Percentiles rank a stretch among this genome's conserved stretches.
phyloP scores from a whole-genome alignment of 1,139 yeast genomes.

The Candida buenavistaensis region DNA sequence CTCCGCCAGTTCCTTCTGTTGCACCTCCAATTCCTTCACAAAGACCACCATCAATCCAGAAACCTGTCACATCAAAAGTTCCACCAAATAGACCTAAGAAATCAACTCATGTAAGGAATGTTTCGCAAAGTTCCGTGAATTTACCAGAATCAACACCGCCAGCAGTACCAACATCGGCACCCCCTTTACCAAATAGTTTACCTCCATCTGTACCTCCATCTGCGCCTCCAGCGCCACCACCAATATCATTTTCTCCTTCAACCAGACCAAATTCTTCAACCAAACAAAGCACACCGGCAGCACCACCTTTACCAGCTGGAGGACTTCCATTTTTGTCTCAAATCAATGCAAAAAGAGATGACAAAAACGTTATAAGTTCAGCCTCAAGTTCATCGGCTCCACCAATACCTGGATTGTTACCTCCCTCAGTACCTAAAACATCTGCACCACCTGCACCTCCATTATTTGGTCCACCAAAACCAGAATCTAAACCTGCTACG shows the following conservation, averaged over 20 bases:
- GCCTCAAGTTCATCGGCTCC: conserved; percentile 10
- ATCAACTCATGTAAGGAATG: conserved; percentile 29
- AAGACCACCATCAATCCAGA: conserved; percentile 19
- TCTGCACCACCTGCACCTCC: conserved; percentile 14
- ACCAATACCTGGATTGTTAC: conserved; percentile 7
- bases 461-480: conserved; percentile 11
- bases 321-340: conserved; percentile 54
- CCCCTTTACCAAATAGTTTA: conserved; percentile 13
- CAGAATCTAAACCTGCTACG: conserved; percentile 7
- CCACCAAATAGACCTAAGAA: conserved; percentile 33
- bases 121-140: conserved; percentile 18
- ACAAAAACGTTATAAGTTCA: conserved; percentile 58
- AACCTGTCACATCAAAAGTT: conserved; percentile 18
- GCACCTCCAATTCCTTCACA: conserved; percentile 21
- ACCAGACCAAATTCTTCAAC: neutral
- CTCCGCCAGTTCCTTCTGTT: conserved; percentile 28
- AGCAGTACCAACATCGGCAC: conserved; percentile 18
- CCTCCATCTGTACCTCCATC: conserved; percentile 22
- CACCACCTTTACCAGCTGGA: conserved; percentile 24
- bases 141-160: conserved; percentile 22
- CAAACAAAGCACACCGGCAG: conserved; percentile 16
- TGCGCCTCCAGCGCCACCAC: conserved; percentile 20
- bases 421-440: conserved; percentile 9
- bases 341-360: conserved; percentile 55
- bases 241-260: too few species aligned